Conservation (phyloP, 352 stramenopile species). For the Aphanomyces cochlioides region DNA sequence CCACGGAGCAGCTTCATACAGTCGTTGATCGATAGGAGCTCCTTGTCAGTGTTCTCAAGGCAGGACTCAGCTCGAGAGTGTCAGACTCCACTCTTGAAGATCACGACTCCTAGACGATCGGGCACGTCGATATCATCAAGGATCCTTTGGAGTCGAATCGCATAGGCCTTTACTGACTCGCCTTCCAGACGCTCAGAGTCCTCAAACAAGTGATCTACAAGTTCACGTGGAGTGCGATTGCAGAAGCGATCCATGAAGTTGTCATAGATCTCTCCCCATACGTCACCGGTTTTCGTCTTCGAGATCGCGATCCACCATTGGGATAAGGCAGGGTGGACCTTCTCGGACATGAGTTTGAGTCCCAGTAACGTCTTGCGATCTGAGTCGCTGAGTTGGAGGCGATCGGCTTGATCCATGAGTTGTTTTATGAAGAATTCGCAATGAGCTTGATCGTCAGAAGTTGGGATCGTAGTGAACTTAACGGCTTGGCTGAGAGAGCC, state of each 20-base stretch:
- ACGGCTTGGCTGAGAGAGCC: no score
- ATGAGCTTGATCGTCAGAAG: not conserved
- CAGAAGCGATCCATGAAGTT: not conserved
- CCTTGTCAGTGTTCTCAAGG: not conserved
- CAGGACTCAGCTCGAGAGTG: not conserved
- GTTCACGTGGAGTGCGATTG: not conserved
- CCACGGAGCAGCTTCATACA: not conserved
- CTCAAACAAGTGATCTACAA: not conserved
- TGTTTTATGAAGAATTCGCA: conserved; percentile 2
- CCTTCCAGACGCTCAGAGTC: not conserved
- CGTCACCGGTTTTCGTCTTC: not conserved
- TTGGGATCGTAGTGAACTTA: not conserved
- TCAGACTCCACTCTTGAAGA: not conserved
- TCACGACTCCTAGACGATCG: not conserved
- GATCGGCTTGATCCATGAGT: not conserved
- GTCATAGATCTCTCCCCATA: not conserved
- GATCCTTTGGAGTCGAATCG: not conserved
- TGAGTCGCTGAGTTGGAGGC: not conserved
- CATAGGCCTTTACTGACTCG: not conserved
- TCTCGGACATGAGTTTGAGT: not conserved
- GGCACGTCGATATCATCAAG: not conserved
- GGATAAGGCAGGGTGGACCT: not conserved
- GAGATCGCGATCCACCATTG: not conserved
- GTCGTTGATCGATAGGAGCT: not conserved
- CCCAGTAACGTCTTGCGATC: not conserved